Conservation (phyloP, 2,329 filamentous ascomycete genomes). For the Fusarium coffeatum region DNA sequence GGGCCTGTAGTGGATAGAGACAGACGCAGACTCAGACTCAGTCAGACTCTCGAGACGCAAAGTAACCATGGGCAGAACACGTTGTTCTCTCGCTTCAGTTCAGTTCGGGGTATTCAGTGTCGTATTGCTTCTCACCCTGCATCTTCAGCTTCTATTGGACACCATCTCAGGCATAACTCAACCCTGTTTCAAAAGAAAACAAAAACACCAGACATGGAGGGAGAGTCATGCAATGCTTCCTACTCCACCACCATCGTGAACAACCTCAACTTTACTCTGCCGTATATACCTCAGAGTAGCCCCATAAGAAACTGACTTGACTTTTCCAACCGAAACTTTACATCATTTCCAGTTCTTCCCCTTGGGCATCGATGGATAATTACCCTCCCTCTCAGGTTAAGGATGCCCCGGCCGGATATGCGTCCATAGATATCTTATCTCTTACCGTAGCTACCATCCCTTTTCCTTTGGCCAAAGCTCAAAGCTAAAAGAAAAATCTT, state of each 20-base stretch:
- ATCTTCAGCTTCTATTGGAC: slow-evolving; percentile 25
- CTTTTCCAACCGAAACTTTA: slow-evolving; percentile 11
- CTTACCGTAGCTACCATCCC: slow-evolving; percentile 4
- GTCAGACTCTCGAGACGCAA: background rate
- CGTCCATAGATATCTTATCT: slow-evolving; percentile 7
- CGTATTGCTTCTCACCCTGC: slow-evolving; percentile 4
- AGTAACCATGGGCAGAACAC: slow-evolving; percentile 19
- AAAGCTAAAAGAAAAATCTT: slow-evolving; percentile 15
- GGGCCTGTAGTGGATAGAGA: background rate
- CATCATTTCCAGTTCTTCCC: background rate
- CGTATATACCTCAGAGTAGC: background rate
- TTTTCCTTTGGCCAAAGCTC: slow-evolving; percentile 21
- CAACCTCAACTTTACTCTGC: background rate
- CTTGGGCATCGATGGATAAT: slow-evolving; percentile 24
- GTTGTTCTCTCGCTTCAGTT: slow-evolving; percentile 19
- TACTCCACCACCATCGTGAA: slow-evolving; percentile 24
- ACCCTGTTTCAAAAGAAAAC: background rate
- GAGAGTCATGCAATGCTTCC: background rate
- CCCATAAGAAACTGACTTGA: background rate
- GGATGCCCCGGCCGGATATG: slow-evolving; percentile 2
- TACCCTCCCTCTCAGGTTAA: slow-evolving; percentile 9
- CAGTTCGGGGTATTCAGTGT: slow-evolving; percentile 16
- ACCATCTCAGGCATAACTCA: background rate
- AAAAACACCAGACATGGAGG: slow-evolving; percentile 2
- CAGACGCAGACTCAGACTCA: background rate